Percentiles rank a stretch among this genome's conserved stretches.
These are phyloP conservation scores for Mycena kentingensis DNA, from an alignment of 768 basidiomycete genomes.

Conservation along the genomic window DNA sequence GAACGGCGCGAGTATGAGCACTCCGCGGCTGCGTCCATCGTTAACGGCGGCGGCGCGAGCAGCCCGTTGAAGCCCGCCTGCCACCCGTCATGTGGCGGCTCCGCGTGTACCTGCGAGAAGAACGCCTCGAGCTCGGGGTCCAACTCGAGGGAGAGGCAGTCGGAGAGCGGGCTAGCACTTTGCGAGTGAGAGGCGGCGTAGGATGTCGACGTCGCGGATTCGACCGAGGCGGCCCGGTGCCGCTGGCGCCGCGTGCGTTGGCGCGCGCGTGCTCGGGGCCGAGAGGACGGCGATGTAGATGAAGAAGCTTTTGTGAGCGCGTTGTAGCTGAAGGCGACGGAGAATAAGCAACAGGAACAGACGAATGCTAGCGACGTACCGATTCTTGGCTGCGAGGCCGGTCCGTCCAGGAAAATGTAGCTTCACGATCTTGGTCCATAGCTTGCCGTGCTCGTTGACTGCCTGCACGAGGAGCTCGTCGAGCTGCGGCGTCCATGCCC, in stretches of 20 bases:
- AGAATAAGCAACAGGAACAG: neutral
- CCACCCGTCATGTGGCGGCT: neutral
- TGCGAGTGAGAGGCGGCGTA: neutral
- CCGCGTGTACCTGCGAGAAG: neutral
- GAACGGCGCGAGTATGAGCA: no score
- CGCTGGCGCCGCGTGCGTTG: neutral
- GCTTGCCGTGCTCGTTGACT: slow-evolving; percentile 26
- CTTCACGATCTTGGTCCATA: slow-evolving; percentile 31
- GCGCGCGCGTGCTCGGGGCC: no score
- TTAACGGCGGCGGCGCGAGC: no score
- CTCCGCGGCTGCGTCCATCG: no score
- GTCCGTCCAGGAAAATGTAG: slow-evolving; percentile 32
- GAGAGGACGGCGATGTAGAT: neutral
- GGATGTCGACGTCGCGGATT: neutral
- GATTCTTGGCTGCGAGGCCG: slow-evolving; percentile 34
- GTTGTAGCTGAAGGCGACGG: neutral
- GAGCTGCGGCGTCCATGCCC: slow-evolving; percentile 27
- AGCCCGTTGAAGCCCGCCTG: neutral
- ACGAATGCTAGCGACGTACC: slow-evolving; percentile 18
- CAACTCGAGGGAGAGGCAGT: neutral
- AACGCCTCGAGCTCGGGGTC: neutral
- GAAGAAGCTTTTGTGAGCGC: neutral
- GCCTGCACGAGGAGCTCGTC: slow-evolving; percentile 27
- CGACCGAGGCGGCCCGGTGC: neutral
- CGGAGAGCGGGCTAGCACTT: neutral